phyloP scores from a whole-genome alignment of 179 eudicot genomes.

The Spergularia azorica region DNA sequence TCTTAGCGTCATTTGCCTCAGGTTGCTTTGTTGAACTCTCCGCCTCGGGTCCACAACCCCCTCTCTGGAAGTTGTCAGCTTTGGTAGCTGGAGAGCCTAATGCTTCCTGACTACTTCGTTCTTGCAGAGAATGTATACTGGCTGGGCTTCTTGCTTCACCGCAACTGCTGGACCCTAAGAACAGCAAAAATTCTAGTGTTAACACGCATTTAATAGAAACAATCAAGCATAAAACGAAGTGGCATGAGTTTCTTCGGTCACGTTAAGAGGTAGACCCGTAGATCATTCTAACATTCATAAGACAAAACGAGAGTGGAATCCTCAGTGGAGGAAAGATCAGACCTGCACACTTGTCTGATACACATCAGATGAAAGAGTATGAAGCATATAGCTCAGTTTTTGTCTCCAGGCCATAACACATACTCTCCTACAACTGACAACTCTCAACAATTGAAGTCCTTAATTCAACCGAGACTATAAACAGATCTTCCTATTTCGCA shows the following conservation, averaged over 20 bases:
- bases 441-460: too few species aligned
- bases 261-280: too few species aligned
- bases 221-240: not conserved
- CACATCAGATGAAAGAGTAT: too few species aligned
- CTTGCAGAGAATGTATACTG: slow-evolving; percentile 52
- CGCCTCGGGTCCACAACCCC: slow-evolving; percentile 28
- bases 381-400: too few species aligned
- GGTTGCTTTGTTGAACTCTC: slow-evolving; percentile 44
- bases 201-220: not conserved
- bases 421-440: not conserved
- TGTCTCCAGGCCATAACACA: too few species aligned
- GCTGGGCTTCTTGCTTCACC: slow-evolving; percentile 70
- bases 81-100: slow-evolving; percentile 26
- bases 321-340: too few species aligned
- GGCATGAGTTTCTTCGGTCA: too few species aligned
- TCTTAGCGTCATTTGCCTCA: slow-evolving; percentile 26
- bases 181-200: not conserved
- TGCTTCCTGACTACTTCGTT: slow-evolving; percentile 45
- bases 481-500: not conserved
- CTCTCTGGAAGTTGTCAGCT: slow-evolving; percentile 27
- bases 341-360: too few species aligned
- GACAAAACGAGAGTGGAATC: too few species aligned
- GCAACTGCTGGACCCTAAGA: slow-evolving; percentile 60
- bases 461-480: not conserved
- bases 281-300: too few species aligned